Evolutionary conservation across 2,329 filamentous ascomycete species (phyloP).

Genomic region (Grosmannia huntii): DNA sequence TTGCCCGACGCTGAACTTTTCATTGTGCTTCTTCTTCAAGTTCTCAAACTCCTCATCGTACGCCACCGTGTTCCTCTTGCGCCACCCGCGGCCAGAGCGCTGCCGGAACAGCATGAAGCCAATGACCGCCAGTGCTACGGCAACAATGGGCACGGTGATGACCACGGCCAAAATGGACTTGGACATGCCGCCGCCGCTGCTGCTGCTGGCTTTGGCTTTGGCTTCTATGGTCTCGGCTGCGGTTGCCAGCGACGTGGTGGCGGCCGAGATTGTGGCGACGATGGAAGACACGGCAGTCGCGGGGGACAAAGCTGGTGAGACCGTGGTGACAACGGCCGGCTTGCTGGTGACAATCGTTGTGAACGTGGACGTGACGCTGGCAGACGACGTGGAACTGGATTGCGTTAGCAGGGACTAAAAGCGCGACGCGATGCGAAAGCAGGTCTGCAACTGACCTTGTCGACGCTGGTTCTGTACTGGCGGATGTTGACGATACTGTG

Average conservation of each 20-base stretch:
- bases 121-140: constrained; percentile 8
- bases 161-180: constrained; percentile 9
- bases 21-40: constrained; percentile 15
- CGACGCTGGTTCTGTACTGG: neutral
- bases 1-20: constrained; percentile 12
- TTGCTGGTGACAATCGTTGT: constrained; percentile 7
- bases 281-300: neutral
- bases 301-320: neutral
- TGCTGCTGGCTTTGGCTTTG: neutral
- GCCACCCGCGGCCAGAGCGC: constrained; percentile 1
- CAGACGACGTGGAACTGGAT: neutral
- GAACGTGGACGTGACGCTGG: constrained; percentile 3
- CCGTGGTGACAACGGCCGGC: constrained; percentile 1
- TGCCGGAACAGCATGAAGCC: constrained; percentile 9
- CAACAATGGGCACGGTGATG: constrained; percentile 11
- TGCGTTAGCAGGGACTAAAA: neutral
- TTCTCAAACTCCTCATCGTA: constrained; percentile 15
- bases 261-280: neutral
- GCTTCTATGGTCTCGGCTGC: neutral
- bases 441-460: neutral
- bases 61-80: constrained; percentile 6
- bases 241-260: neutral
- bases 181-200: constrained; percentile 1
- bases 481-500: neutral
- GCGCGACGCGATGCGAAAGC: neutral